A percentile compares a stretch with the other conserved stretches of the same genome.
Conservation (phyloP, 2,329 filamentous ascomycete species). For the Diplodia scrobiculata region DNA sequence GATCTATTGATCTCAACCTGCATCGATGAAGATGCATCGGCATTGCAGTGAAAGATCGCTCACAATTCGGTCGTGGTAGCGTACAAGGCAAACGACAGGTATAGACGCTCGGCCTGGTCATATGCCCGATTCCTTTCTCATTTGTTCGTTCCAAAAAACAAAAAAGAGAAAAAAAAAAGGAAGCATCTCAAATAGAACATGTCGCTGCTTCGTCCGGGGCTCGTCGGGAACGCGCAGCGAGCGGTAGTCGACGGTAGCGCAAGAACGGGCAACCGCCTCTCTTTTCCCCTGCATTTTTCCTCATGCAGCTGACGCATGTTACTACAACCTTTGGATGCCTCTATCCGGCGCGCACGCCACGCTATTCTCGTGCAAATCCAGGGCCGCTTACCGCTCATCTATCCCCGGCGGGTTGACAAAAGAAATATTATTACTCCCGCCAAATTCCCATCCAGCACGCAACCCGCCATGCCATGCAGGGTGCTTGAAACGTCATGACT, state of each 20-base stretch:
- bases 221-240: not conserved
- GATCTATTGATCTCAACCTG: constrained; percentile 5
- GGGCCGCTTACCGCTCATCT: not conserved
- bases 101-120: not conserved
- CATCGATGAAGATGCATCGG: not conserved
- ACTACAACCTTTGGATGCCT: not conserved
- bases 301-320: not conserved
- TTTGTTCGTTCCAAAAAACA: not conserved
- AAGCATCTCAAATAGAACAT: not conserved
- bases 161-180: too few species aligned
- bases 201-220: not conserved
- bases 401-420: not conserved
- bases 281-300: constrained; percentile 7
- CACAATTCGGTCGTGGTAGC: not conserved
- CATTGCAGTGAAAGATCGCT: not conserved
- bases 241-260: not conserved
- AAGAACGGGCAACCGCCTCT: not conserved
- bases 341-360: not conserved
- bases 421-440: not conserved
- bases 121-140: not conserved
- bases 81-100: not conserved
- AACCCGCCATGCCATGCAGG: not conserved
- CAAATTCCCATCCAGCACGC: not conserved
- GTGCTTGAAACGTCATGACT: not conserved
- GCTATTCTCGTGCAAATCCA: not conserved